Evolutionary conservation across 2,329 filamentous ascomycete genomes (phyloP).

Genomic region (Fusarium anthophilum): DNA sequence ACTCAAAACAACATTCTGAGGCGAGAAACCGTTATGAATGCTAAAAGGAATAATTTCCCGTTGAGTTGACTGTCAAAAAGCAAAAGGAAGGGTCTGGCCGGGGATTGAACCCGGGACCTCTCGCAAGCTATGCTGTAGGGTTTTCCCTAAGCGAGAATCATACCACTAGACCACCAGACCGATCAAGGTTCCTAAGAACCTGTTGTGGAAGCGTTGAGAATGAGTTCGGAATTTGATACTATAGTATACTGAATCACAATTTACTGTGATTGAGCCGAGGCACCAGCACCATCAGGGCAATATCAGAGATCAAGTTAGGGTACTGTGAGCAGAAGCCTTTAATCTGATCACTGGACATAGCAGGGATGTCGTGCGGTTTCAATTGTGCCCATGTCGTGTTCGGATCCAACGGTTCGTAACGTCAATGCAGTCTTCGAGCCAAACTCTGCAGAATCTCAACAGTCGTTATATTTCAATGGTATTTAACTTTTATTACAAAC

Average conservation of each 20-base stretch:
- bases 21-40: rapidly evolving
- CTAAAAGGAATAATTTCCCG: not conserved
- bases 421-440: too few species aligned
- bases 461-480: not conserved
- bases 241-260: not conserved
- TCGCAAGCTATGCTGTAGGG: conserved; percentile 52
- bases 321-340: not conserved
- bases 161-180: conserved; percentile 72
- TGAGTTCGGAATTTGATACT: rapidly evolving
- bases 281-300: rapidly evolving
- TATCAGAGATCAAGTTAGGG: too few species aligned
- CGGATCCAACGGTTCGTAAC: not conserved
- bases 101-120: conserved; percentile 59
- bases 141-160: conserved; percentile 75
- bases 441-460: not conserved
- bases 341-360: too few species aligned
- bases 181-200: not conserved
- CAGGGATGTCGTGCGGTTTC: rapidly evolving
- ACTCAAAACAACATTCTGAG: rapidly evolving
- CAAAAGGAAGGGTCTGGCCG: conserved; percentile 50
- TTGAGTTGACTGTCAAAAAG: rapidly evolving
- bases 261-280: not conserved
- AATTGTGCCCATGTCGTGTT: not conserved
- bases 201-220: not conserved
- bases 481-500: conserved; percentile 20